Evolutionary conservation across 176 grass and related monocot genomes (phyloP), one percentile per base, ranked within the genome.

Genomic region (Avena sativa): DNA sequence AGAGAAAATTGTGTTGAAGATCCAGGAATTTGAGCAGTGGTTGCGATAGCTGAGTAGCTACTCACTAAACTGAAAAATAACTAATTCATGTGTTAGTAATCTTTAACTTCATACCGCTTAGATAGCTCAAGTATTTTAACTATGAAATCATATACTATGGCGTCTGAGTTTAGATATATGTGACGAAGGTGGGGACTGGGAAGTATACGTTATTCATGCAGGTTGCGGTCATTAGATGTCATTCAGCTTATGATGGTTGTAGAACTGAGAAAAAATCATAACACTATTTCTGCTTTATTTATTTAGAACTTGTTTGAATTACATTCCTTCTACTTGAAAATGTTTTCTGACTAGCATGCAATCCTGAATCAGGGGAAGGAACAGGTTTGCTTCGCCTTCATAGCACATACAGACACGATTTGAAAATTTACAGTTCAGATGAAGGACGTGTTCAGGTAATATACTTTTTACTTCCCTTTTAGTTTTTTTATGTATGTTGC

Each of bases 381-480:
- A 93, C 97, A 76, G 97, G 97, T 71, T 89, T 99, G 80, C 97
- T 99, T 94, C 97, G 97, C 32, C 97, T 99, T 82, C 97, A 99
- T 96, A 99, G 97, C 84, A 99, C 97, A 30, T 96, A 96, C 73
- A 95, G 97, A 48, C 97, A 99, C 78, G 97, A 99, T 99, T 79
- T 99, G 44, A 99, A 99, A 89, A 99, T 99, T 83, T 99, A 99
- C 85, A 99, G 97, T 86, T 99, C 97, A 73, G 97, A 99, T 74
- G 97, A 99, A 83, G 97, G 97, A 21, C 94, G 97, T 72, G 97
- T 99, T 57, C 97, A 99, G 97, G 97, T 99, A 84, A 84, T 80
- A 84, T 80, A 59, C 70, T 80, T 51, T 25, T 32, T 21, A 28
- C 14, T 56, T 43, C n/a, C 20, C n/a, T 60, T 76, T 49, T 76